A percentile compares a stretch with the other conserved stretches of the same genome.
phyloP scores from a whole-genome alignment of 2,329 filamentous ascomycete species.

The Stemphylium vesicarium region DNA sequence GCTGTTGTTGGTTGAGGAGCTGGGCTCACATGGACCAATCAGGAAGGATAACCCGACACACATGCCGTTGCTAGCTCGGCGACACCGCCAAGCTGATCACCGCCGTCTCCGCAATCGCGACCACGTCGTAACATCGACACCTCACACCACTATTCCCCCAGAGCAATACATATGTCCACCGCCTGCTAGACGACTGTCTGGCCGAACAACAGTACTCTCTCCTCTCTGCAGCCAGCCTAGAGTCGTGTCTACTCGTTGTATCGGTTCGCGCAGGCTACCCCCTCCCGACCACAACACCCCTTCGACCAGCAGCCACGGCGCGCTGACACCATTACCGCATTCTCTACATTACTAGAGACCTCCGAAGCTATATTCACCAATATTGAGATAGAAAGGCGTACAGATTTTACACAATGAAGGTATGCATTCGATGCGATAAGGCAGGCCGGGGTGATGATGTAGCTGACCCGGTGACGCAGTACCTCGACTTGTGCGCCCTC shows the following conservation, averaged over 20 bases:
- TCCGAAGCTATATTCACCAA: conserved; percentile 4
- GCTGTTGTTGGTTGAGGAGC: conserved; percentile 40
- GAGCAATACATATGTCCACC: conserved; percentile 34
- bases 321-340: conserved; percentile 21
- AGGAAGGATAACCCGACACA: conserved; percentile 24
- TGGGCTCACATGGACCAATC: conserved; percentile 32
- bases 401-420: conserved; percentile 46
- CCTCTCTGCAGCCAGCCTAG: conserved; percentile 52
- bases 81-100: conserved; percentile 25
- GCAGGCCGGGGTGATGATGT: conserved; percentile 30
- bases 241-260: conserved; percentile 48
- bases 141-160: conserved; percentile 28
- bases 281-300: conserved; percentile 40
- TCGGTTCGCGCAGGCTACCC: conserved; percentile 45
- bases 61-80: conserved; percentile 36
- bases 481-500: conserved; percentile 87
- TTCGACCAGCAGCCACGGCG: conserved; percentile 29
- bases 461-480: conserved; percentile 63
- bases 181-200: conserved; percentile 50
- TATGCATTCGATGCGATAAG: conserved; percentile 31
- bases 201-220: conserved; percentile 46
- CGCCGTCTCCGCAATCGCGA: conserved; percentile 35
- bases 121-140: conserved; percentile 30
- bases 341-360: conserved; percentile 6
- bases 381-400: neutral